Evolutionary conservation across 176 grass and related monocot genomes (phyloP).

Genomic region (Rhipidocladum racemiflorum): DNA sequence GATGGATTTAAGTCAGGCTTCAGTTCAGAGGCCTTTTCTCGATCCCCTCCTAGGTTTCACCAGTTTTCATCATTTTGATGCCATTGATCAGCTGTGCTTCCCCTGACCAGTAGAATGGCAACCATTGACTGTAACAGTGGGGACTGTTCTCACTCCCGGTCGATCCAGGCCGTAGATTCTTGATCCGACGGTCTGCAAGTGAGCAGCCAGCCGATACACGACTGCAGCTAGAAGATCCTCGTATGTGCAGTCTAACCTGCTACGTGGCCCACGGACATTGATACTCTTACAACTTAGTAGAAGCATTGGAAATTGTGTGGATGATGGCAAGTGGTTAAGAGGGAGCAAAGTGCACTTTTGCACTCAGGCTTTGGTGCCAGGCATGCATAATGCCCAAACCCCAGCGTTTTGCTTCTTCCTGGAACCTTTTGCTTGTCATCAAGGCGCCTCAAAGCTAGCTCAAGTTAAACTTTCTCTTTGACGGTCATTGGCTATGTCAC

Average conservation of each 20-base stretch:
- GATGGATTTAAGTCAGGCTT: no score
- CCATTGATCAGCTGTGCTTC: no score
- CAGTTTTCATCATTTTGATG: no score
- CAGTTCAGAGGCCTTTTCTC: no score
- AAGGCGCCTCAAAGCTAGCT: neutral
- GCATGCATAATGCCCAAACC: neutral
- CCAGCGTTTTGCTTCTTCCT: neutral
- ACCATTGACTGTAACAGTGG: neutral
- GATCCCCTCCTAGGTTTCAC: no score
- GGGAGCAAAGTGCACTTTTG: conserved; percentile 1
- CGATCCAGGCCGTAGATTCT: neutral
- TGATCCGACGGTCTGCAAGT: neutral
- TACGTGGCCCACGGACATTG: neutral
- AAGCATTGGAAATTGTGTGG: neutral
- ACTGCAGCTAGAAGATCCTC: no score
- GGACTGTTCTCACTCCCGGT: neutral
- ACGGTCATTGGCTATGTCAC: neutral
- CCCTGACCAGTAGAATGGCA: neutral
- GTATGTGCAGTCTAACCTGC: no score
- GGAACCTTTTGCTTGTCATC: no score
- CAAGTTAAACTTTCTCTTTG: neutral
- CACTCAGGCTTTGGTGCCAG: conserved; percentile 8
- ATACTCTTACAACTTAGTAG: neutral
- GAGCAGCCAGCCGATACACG: no score
- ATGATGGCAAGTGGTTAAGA: neutral